These are phyloP conservation scores for Leptographium procerum DNA, from an alignment of 2,329 filamentous ascomycete species.

Conservation along the genomic window DNA sequence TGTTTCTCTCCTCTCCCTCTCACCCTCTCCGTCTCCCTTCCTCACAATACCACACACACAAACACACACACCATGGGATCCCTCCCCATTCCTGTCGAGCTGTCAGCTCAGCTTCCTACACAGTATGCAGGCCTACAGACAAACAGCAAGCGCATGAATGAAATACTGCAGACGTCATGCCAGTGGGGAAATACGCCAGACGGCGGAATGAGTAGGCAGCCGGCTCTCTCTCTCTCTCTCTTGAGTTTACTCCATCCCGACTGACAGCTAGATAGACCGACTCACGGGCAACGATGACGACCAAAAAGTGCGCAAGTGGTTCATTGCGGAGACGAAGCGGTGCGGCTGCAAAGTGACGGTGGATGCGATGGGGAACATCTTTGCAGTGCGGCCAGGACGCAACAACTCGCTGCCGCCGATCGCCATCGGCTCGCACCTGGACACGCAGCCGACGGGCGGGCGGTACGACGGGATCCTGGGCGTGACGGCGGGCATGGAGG, in stretches of 20 bases:
- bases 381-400: slow-evolving; percentile 57
- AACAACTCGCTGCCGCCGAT: slow-evolving; percentile 47
- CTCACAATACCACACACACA: no score
- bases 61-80: slow-evolving; percentile 6
- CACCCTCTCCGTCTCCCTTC: neutral
- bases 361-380: slow-evolving; percentile 75
- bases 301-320: slow-evolving; percentile 64
- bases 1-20: neutral
- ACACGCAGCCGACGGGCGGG: slow-evolving; percentile 53
- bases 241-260: no score
- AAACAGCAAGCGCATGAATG: slow-evolving; percentile 8
- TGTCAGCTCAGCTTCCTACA: neutral
- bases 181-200: slow-evolving; percentile 10
- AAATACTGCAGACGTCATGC: slow-evolving; percentile 8
- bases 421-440: slow-evolving; percentile 59
- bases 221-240: neutral
- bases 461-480: slow-evolving; percentile 70
- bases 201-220: slow-evolving; percentile 9
- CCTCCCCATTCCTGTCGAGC: neutral
- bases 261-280: slow-evolving; percentile 24
- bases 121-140: slow-evolving; percentile 7
- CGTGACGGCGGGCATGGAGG: slow-evolving; percentile 61
- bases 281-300: slow-evolving; percentile 64
- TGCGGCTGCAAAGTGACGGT: slow-evolving; percentile 57
- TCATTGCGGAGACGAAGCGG: slow-evolving; percentile 49